phyloP scores from a whole-genome alignment of 2,329 filamentous ascomycete genomes.

The Cladophialophora immunda region DNA sequence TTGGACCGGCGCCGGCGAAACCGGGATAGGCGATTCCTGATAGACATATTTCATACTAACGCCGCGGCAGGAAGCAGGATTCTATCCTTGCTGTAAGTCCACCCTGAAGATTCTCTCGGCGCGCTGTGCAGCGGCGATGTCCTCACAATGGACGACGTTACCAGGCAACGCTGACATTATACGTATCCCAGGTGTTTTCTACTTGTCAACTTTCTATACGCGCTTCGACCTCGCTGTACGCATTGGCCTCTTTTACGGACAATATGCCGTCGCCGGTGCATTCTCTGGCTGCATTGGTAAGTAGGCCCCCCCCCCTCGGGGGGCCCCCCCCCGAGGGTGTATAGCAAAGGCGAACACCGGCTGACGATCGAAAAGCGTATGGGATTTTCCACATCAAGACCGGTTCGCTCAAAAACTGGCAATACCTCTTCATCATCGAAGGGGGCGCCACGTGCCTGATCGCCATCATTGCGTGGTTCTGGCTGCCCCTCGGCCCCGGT shows the following conservation, averaged over 20 bases:
- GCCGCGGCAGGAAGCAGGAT: slow-evolving; percentile 44
- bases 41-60: neutral
- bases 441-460: slow-evolving; percentile 58
- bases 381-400: slow-evolving; percentile 58
- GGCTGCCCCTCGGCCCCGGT: slow-evolving; percentile 56
- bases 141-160: neutral
- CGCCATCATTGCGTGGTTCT: slow-evolving; percentile 60
- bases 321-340: too few relatives aligned
- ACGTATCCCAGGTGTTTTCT: slow-evolving; percentile 54
- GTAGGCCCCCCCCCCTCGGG: neutral
- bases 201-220: slow-evolving; percentile 63
- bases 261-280: slow-evolving; percentile 50
- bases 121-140: neutral
- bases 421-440: slow-evolving; percentile 61
- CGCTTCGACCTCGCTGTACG: slow-evolving; percentile 49
- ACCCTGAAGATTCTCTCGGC: neutral
- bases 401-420: slow-evolving; percentile 51
- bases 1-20: neutral
- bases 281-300: slow-evolving; percentile 52
- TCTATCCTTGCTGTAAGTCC: slow-evolving; percentile 53
- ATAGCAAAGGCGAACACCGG: neutral
- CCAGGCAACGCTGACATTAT: neutral
- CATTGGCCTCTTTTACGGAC: slow-evolving; percentile 45
- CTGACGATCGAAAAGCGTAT: slow-evolving; percentile 44
- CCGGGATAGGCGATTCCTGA: neutral